phyloP scores from a whole-genome alignment of 331 rosid species.

The Rosa hybrid region DNA sequence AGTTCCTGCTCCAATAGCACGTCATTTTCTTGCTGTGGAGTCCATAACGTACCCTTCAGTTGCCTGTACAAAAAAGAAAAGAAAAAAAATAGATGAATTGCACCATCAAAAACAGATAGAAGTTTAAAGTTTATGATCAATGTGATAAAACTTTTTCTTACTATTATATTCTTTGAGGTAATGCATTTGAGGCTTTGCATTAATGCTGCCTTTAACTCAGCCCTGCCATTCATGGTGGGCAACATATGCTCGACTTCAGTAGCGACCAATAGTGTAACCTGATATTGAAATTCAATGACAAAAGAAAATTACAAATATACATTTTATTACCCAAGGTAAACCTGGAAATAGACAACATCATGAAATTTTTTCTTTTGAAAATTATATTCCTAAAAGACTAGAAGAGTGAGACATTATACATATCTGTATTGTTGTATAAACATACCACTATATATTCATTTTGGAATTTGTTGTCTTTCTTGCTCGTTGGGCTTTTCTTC shows the following conservation, averaged over 20 bases:
- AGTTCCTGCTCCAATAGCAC: background rate
- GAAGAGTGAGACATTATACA: too few relatives aligned
- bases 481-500: constrained; percentile 48
- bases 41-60: constrained; percentile 56
- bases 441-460: constrained; percentile 90
- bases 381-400: too few relatives aligned
- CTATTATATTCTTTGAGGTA: too few relatives aligned
- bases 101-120: too few relatives aligned
- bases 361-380: too few relatives aligned
- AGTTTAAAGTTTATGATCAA: too few relatives aligned
- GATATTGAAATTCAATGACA: constrained; percentile 13
- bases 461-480: constrained; percentile 16
- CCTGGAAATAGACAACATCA: too few relatives aligned
- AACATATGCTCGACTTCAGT: constrained; percentile 77
- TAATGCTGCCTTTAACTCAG: constrained; percentile 75
- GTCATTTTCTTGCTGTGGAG: background rate
- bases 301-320: too few relatives aligned
- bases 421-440: too few relatives aligned
- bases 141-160: too few relatives aligned
- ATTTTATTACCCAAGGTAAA: too few relatives aligned
- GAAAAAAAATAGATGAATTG: background rate
- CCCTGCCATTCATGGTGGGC: constrained; percentile 77
- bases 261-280: constrained; percentile 84
- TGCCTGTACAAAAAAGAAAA: constrained; percentile 52
- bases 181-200: too few relatives aligned